Conservation (phyloP, 2,329 filamentous ascomycete genomes). For the Ceratocystis variospora region DNA sequence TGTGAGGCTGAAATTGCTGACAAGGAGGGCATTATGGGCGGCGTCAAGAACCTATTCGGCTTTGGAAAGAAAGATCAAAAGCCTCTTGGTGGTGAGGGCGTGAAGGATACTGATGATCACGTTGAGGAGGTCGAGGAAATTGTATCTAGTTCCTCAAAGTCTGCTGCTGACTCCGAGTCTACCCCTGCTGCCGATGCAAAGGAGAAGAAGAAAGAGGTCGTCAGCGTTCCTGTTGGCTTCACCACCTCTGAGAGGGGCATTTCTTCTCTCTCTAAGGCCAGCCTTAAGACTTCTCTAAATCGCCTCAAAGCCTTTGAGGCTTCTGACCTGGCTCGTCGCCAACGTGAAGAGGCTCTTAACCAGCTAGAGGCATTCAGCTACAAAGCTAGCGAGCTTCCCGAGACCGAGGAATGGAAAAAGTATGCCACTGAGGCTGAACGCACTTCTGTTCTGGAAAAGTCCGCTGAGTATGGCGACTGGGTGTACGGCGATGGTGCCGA, state of each 20-base stretch:
- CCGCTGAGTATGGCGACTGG: conserved; percentile 68
- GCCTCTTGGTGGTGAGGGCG: conserved; percentile 49
- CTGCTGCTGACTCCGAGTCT: conserved; percentile 27
- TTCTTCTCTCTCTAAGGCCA: conserved; percentile 35
- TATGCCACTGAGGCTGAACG: conserved; percentile 58
- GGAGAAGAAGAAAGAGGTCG: conserved; percentile 46
- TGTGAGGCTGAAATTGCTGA: conserved; percentile 64
- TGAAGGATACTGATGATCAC: conserved; percentile 28
- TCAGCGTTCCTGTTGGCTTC: conserved; percentile 40
- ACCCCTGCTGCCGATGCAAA: conserved; percentile 37
- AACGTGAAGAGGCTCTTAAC: conserved; percentile 78
- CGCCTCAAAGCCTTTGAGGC: conserved; percentile 72
- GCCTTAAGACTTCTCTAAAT: conserved; percentile 43
- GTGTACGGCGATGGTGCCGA: conserved; percentile 73
- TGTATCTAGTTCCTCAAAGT: conserved; percentile 23
- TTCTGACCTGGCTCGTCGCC: conserved; percentile 63
- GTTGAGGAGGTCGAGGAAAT: conserved; percentile 27
- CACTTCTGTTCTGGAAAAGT: conserved; percentile 49
- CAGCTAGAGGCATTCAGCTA: conserved; percentile 91
- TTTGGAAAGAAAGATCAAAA: conserved; percentile 85
- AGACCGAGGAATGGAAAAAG: conserved; percentile 58
- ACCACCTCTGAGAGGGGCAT: conserved; percentile 37
- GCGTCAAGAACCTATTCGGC: conserved; percentile 90
- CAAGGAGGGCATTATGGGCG: conserved; percentile 76
- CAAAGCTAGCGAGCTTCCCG: conserved; percentile 67